Evolutionary conservation across 2,329 filamentous ascomycete genomes (phyloP), one percentile per base, ranked within the genome.

Genomic region (Claviceps sp.): DNA sequence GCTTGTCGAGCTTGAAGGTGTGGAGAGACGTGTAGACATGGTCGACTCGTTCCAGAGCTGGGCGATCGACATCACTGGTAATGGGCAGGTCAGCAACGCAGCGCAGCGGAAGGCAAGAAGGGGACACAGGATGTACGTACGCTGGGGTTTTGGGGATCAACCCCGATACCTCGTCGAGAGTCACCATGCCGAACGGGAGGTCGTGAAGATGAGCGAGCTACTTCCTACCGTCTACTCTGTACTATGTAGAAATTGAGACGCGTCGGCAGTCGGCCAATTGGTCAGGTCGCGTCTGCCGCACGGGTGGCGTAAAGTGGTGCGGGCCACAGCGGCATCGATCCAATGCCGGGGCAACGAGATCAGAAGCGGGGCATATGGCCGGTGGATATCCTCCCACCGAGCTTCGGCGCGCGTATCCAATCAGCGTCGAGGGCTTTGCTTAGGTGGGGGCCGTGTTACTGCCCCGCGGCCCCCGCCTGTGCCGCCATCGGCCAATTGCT

Each of bases 21-120:
- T 81, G 71, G 30, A 94, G 75, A 0, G 91, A 82, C 52, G 81
- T 84, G 72, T 96, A 97, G 52, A 64, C 63, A 8, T 76, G 76
- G 57, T 73, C 59, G 47, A 67, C 71, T 52, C 84, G 82, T 48
- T 79, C 70, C 22, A 78, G 68, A 14, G 66, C 60, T 36, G 67
- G 59, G 34, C 67, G 66, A 43, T 64, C 60, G 52, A 69, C 58
- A 57, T 69, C 56, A 56, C 63, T 68, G 30, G 40, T n/a, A 18
- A 18, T 14, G 13, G 37, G 3, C 30, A 45, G 20, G 49, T 44
- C 9, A 46, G 34, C 37, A n/a, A 6, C 30, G 8, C 2, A 18
- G 26, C 14, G 3, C 13, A 18, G 24, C 14, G 11, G 13, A 37
- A 37, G 30, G 14, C 16, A 41, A 9, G n/a, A 11, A n/a, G 4